Evolutionary conservation across 495 filamentous ascomycete genomes (phyloP).

Genomic region (Neurospora sp.): DNA sequence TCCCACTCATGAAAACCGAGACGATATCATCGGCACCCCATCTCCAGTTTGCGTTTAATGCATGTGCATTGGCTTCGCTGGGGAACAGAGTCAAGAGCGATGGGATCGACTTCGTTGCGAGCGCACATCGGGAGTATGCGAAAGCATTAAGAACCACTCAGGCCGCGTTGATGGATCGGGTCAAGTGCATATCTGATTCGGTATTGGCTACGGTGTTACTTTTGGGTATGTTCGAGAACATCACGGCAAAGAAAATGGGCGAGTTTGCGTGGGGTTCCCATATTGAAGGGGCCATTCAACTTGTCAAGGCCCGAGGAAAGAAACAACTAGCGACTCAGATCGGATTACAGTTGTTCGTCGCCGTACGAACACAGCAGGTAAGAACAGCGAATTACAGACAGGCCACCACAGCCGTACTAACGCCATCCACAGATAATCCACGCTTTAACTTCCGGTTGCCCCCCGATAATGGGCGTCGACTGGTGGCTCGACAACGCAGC

Average conservation of each 20-base stretch:
- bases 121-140: conserved; percentile 32
- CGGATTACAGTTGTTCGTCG: conserved; percentile 39
- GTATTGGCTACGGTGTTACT: conserved; percentile 53
- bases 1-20: conserved; percentile 41
- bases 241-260: conserved; percentile 35
- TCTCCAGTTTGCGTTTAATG: conserved; percentile 40
- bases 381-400: background rate
- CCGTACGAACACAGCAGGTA: conserved; percentile 44
- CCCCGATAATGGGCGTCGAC: conserved; percentile 37
- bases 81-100: conserved; percentile 35
- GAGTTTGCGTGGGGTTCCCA: conserved; percentile 44
- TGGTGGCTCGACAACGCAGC: conserved; percentile 41
- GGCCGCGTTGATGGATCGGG: conserved; percentile 39
- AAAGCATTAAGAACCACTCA: conserved; percentile 46
- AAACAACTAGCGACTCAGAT: conserved; percentile 38
- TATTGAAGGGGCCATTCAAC: conserved; percentile 42
- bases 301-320: conserved; percentile 42
- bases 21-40: conserved; percentile 8
- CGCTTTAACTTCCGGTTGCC: conserved; percentile 32
- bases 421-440: conserved; percentile 29
- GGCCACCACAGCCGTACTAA: background rate
- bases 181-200: conserved; percentile 32
- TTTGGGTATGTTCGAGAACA: conserved; percentile 42
- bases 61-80: conserved; percentile 48
- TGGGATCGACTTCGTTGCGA: conserved; percentile 22